phyloP scores from a whole-genome alignment of 2,329 filamentous ascomycete species.

The Aspergillus glaucus region DNA sequence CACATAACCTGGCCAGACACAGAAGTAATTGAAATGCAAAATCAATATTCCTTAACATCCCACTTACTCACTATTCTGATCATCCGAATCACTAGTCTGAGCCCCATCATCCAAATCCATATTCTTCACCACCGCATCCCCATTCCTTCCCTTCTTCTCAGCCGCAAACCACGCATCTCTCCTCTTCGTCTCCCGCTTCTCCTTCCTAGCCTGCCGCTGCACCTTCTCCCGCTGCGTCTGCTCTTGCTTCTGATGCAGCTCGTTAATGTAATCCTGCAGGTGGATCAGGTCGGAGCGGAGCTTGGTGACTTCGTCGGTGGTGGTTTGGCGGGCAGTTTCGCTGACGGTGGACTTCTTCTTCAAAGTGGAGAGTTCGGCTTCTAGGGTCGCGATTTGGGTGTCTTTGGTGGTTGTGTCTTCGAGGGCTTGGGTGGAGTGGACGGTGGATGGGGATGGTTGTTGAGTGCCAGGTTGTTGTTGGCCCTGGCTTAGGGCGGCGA shows the following conservation, averaged over 20 bases:
- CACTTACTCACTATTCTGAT: conserved; percentile 25
- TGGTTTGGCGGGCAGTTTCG: conserved; percentile 31
- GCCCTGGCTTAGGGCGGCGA: conserved; percentile 21
- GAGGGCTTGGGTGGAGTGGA: background rate
- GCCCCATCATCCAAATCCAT: conserved; percentile 32
- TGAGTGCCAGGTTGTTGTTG: conserved; percentile 15
- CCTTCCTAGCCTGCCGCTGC: conserved; percentile 31
- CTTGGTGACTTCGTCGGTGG: conserved; percentile 29
- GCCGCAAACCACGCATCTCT: conserved; percentile 41
- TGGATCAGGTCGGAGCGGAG: conserved; percentile 30
- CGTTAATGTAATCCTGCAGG: conserved; percentile 33
- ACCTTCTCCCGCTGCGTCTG: conserved; percentile 26
- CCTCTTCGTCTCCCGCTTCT: conserved; percentile 34
- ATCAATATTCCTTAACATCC: too few species aligned
- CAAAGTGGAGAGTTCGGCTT: conserved; percentile 34
- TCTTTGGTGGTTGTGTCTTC: conserved; percentile 18
- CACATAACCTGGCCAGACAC: too few species aligned
- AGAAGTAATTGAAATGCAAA: too few species aligned
- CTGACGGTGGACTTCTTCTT: conserved; percentile 31
- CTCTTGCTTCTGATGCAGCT: conserved; percentile 35
- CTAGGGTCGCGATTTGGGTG: conserved; percentile 26
- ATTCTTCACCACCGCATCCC: conserved; percentile 32
- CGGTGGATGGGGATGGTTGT: background rate
- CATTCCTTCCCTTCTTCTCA: conserved; percentile 39
- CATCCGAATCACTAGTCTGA: conserved; percentile 30